Conservation (phyloP, 1,139 yeast genomes). For the Lodderomyces jiufengensis region DNA sequence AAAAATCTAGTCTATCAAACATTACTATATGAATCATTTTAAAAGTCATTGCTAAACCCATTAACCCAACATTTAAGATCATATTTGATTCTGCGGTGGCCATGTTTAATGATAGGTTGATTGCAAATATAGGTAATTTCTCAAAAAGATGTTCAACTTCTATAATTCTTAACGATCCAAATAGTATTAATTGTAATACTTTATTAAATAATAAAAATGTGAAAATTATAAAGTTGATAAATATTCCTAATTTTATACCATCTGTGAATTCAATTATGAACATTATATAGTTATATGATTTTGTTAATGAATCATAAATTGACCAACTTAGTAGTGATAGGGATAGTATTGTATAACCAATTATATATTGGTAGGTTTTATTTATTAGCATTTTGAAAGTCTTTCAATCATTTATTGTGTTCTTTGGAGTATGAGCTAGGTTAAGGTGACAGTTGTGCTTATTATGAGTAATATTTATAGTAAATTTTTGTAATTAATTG, state of each 20-base stretch:
- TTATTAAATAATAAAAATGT: constrained; percentile 39
- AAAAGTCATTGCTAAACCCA: constrained; percentile 47
- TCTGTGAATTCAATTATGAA: constrained; percentile 33
- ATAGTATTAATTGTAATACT: constrained; percentile 47
- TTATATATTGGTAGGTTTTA: constrained; percentile 19
- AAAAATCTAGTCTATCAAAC: constrained; percentile 57
- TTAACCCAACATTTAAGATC: constrained; percentile 42
- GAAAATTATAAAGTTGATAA: constrained; percentile 33
- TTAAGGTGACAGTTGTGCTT: too few relatives aligned
- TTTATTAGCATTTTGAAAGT: constrained; percentile 5
- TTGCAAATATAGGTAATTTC: constrained; percentile 51
- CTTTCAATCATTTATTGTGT: too few relatives aligned
- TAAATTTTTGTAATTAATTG: too few relatives aligned
- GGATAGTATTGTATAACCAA: constrained; percentile 26
- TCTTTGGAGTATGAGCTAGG: too few relatives aligned
- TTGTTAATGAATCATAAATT: constrained; percentile 22
- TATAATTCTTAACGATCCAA: constrained; percentile 71
- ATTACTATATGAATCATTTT: constrained; percentile 76
- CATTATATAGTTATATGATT: constrained; percentile 26
- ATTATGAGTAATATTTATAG: too few relatives aligned
- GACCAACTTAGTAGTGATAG: constrained; percentile 26
- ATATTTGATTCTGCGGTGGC: constrained; percentile 57
- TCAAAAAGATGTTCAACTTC: constrained; percentile 80
- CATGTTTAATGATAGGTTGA: constrained; percentile 63
- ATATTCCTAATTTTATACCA: constrained; percentile 31